These are phyloP conservation scores for Lepidium africanum DNA, from an alignment of 345 rosid species.

Conservation along the genomic window DNA sequence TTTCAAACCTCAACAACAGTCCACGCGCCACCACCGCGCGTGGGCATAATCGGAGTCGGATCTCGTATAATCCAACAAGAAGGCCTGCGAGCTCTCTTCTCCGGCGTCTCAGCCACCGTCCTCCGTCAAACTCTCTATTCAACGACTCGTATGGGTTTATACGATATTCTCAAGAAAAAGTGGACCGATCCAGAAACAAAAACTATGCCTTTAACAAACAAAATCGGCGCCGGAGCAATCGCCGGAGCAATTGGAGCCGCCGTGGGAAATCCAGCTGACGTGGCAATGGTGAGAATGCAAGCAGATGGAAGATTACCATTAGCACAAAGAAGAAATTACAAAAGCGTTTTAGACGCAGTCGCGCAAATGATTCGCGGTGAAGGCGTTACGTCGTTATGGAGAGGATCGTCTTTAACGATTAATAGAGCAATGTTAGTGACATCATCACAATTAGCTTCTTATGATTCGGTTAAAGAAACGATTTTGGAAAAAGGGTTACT, in stretches of 20 bases:
- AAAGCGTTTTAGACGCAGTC: constrained; percentile 69
- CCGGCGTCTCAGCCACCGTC: constrained; percentile 80
- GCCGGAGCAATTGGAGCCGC: constrained; percentile 84
- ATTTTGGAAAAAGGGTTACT: constrained; percentile 43
- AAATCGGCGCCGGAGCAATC: constrained; percentile 55
- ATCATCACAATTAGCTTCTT: constrained; percentile 74
- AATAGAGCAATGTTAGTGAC: constrained; percentile 90
- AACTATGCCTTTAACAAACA: constrained; percentile 42
- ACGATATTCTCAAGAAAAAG: constrained; percentile 55
- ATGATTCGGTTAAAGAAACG: constrained; percentile 72
- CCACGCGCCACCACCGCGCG: constrained; percentile 36
- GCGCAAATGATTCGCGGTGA: constrained; percentile 57
- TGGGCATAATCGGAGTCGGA: constrained; percentile 53
- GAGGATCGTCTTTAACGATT: constrained; percentile 72
- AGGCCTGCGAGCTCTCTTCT: constrained; percentile 61
- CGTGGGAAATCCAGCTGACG: constrained; percentile 86
- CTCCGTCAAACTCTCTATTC: constrained; percentile 84
- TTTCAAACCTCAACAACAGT: constrained; percentile 35
- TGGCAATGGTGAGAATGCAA: constrained; percentile 95
- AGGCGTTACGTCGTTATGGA: constrained; percentile 77
- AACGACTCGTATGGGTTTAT: constrained; percentile 86
- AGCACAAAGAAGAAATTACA: constrained; percentile 63
- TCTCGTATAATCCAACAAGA: constrained; percentile 46
- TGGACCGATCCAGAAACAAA: constrained; percentile 68
- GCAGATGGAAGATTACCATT: constrained; percentile 78